These are phyloP conservation scores for Citrus hindsii DNA, from an alignment of 345 rosid species.

Conservation along the genomic window DNA sequence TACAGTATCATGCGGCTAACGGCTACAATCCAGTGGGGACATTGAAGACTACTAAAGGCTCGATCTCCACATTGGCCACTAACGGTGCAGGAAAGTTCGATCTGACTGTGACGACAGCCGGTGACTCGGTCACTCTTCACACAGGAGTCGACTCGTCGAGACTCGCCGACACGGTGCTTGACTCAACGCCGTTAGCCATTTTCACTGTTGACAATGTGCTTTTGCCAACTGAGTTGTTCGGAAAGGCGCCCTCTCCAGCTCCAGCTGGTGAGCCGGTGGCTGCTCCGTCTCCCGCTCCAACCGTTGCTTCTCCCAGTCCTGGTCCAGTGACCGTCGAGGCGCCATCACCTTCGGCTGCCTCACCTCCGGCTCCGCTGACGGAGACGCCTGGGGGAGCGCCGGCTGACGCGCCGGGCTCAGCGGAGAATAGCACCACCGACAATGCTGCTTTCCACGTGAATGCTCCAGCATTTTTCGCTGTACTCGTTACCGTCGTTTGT, in stretches of 20 bases:
- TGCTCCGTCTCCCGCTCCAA: constrained; percentile 47
- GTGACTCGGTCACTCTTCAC: constrained; percentile 68
- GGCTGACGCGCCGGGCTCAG: constrained; percentile 44
- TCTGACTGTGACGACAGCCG: constrained; percentile 53
- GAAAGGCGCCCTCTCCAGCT: constrained; percentile 62
- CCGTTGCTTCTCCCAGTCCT: constrained; percentile 32
- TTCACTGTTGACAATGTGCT: constrained; percentile 74
- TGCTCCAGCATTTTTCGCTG: constrained; percentile 36
- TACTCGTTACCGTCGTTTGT: constrained; percentile 30
- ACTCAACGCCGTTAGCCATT: constrained; percentile 66
- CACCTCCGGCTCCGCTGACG: constrained; percentile 81
- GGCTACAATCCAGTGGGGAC: constrained; percentile 65
- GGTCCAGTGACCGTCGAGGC: constrained; percentile 41
- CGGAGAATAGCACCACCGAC: constrained; percentile 49
- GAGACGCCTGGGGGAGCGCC: constrained; percentile 65
- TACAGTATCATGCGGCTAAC: constrained; percentile 71
- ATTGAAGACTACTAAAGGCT: constrained; percentile 53
- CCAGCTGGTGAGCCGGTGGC: constrained; percentile 57
- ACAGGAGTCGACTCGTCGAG: constrained; percentile 72
- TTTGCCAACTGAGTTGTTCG: constrained; percentile 69
- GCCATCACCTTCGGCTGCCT: constrained; percentile 64
- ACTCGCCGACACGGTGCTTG: constrained; percentile 67
- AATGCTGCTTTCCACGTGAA: constrained; percentile 39
- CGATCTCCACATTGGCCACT: constrained; percentile 69
- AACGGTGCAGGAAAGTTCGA: constrained; percentile 70